phyloP scores from a whole-genome alignment of 2,329 filamentous ascomycete species.

The Fusarium luffae region DNA sequence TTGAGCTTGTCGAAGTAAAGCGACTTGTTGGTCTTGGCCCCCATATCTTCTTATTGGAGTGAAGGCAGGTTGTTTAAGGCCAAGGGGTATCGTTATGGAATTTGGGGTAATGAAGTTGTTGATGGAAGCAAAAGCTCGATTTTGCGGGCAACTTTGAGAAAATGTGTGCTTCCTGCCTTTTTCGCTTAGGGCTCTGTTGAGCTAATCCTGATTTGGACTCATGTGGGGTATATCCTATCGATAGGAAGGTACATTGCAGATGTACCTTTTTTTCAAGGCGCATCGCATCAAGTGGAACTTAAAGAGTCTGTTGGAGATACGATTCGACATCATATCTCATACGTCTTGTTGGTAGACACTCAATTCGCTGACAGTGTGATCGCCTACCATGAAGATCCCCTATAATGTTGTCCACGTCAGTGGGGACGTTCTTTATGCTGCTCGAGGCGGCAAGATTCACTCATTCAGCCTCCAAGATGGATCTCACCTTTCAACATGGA shows the following conservation, averaged over 20 bases:
- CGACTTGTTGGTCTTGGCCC: slow-evolving; percentile 97
- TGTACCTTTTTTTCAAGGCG: slow-evolving; percentile 51
- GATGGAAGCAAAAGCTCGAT: slow-evolving; percentile 5
- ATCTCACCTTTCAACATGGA: slow-evolving; percentile 71
- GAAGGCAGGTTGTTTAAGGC: slow-evolving; percentile 99
- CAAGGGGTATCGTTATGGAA: slow-evolving; percentile 55
- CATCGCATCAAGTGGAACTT: slow-evolving; percentile 23
- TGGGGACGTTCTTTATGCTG: slow-evolving; percentile 74
- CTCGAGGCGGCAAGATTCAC: slow-evolving; percentile 77
- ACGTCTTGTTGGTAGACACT: background rate
- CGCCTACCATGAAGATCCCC: slow-evolving; percentile 61
- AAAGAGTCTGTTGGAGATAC: slow-evolving; percentile 36
- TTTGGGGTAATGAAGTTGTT: slow-evolving; percentile 41
- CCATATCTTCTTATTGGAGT: slow-evolving; percentile 92
- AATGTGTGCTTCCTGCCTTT: slow-evolving; percentile 46
- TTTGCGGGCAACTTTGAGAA: slow-evolving; percentile 27
- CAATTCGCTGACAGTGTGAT: background rate
- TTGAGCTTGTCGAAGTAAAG: slow-evolving; percentile 99
- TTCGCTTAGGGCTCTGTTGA: slow-evolving; percentile 52
- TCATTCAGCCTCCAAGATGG: slow-evolving; percentile 71
- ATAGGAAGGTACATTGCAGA: slow-evolving; percentile 45
- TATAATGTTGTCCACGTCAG: slow-evolving; percentile 71
- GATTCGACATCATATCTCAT: slow-evolving; percentile 13
- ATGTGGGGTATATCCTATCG: slow-evolving; percentile 10
- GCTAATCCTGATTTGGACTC: slow-evolving; percentile 44